Evolutionary conservation across 805 yeast genomes (phyloP), one percentile per base, ranked within the genome.

Genomic region (Lachancea cidri): DNA sequence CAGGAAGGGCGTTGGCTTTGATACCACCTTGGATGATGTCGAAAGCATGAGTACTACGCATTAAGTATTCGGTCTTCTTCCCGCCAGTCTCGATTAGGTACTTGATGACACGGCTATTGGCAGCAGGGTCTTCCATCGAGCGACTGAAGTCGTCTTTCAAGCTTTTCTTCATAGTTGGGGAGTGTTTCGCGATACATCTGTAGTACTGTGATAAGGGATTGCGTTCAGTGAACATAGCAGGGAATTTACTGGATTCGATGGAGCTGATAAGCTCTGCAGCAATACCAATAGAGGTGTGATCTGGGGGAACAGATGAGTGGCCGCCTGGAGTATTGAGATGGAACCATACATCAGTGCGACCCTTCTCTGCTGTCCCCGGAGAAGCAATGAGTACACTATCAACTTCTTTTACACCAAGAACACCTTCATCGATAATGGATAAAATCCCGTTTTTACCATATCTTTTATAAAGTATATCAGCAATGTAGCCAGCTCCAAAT

Each of bases 211-310:
- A 66, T 41, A 72, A 65, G 3, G 94, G 95, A 62, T 82, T 85
- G 33, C 60, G 60, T 6, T 61, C 53, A 7, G 76, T 62, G 30
- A 85, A 62, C 13, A 62, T 49, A 0, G 79, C 66, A 4, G 47
- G 48, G 44, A 54, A 61, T 13, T 77, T 79, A 43, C 74, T 72
- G 9, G 62, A 57, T 57, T 86, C 94, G 32, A 84, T 66, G 22
- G 56, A 50, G 5, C 65, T 60, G 11, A 79, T 67, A 43, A 84
- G 66, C 43, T 79, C 77, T 5, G 84, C 70, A 43, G 78, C 64
- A 29, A 84, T 71, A 3, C 89, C 94, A 62, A 85, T 83, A 3
- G 83, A 71, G 2, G 91, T 83, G 54, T 84, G 89, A 42, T 76
- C 80, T 13, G 76, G 79, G 13, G 82, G 81, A 19, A 72, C 57